phyloP scores from a whole-genome alignment of 805 yeast species.

The Metschnikowia drakensbergensis region DNA sequence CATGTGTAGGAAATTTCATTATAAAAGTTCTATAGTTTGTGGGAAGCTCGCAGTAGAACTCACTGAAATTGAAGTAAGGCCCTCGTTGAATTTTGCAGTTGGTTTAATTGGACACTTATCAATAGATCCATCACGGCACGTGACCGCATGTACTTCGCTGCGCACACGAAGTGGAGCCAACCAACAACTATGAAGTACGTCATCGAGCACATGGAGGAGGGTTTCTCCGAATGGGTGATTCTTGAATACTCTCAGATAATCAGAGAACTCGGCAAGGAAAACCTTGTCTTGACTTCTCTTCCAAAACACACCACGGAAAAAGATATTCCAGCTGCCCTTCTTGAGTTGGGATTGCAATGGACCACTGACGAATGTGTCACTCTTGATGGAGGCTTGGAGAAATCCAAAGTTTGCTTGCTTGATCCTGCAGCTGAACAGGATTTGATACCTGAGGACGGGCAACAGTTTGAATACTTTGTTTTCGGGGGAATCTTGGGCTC shows the following conservation, averaged over 20 bases:
- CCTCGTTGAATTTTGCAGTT: too few species aligned
- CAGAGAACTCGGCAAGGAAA: constrained; percentile 74
- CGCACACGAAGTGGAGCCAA: neutral
- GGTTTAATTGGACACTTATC: neutral
- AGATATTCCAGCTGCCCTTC: constrained; percentile 61
- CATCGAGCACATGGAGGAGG: constrained; percentile 96
- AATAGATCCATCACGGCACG: neutral
- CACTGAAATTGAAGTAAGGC: too few species aligned
- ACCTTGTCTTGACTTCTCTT: constrained; percentile 72
- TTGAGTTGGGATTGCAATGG: constrained; percentile 70
- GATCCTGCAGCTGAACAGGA: constrained; percentile 85
- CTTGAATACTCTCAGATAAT: constrained; percentile 83
- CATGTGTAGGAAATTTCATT: too few species aligned
- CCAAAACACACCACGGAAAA: constrained; percentile 56
- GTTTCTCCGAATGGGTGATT: constrained; percentile 93
- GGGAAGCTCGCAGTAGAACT: too few species aligned
- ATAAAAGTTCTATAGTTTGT: too few species aligned
- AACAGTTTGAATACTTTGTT: constrained; percentile 76
- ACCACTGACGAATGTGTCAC: constrained; percentile 68
- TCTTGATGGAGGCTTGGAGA: constrained; percentile 43
- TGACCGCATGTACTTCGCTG: constrained; percentile 1
- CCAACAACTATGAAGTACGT: constrained; percentile 67
- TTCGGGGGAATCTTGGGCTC: constrained; percentile 97
- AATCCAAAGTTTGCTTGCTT: constrained; percentile 66
- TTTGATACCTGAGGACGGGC: constrained; percentile 64